A percentile compares a stretch with the other conserved stretches of the same genome.
These are phyloP conservation scores for Myriosclerotinia curreyana DNA, from an alignment of 2,329 filamentous ascomycete species.

Conservation along the genomic window DNA sequence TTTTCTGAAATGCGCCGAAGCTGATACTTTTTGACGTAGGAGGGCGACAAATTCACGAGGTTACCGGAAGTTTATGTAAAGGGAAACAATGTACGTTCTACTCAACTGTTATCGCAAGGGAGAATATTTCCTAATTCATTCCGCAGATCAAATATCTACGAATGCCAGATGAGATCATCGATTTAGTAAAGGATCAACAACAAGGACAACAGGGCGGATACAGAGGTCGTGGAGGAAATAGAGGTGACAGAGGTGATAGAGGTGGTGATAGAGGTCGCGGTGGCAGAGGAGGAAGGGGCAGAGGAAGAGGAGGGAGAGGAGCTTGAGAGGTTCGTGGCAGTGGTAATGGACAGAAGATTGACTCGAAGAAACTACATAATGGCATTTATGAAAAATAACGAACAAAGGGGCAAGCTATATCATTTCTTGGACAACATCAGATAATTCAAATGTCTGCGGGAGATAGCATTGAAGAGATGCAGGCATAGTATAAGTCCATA, in stretches of 20 bases:
- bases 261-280: conserved; percentile 42
- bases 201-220: conserved; percentile 45
- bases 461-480: conserved; percentile 9
- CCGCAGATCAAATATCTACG: conserved; percentile 91
- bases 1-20: conserved; percentile 6
- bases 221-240: conserved; percentile 62
- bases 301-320: conserved; percentile 31
- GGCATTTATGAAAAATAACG: not conserved
- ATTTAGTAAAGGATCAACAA: conserved; percentile 88
- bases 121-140: conserved; percentile 20
- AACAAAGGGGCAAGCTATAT: not conserved
- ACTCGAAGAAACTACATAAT: conserved; percentile 10
- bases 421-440: not conserved
- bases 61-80: conserved; percentile 94
- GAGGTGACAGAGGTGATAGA: conserved; percentile 54
- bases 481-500: conserved; percentile 8
- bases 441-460: not conserved
- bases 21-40: conserved; percentile 46
- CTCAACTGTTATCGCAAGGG: not conserved
- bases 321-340: conserved; percentile 24
- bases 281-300: conserved; percentile 32
- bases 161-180: conserved; percentile 95
- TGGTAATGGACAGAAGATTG: conserved; percentile 10
- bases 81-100: conserved; percentile 77
- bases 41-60: conserved; percentile 90